Evolutionary conservation across 495 filamentous ascomycete genomes (phyloP).

Genomic region (Cryomyces antarcticus): DNA sequence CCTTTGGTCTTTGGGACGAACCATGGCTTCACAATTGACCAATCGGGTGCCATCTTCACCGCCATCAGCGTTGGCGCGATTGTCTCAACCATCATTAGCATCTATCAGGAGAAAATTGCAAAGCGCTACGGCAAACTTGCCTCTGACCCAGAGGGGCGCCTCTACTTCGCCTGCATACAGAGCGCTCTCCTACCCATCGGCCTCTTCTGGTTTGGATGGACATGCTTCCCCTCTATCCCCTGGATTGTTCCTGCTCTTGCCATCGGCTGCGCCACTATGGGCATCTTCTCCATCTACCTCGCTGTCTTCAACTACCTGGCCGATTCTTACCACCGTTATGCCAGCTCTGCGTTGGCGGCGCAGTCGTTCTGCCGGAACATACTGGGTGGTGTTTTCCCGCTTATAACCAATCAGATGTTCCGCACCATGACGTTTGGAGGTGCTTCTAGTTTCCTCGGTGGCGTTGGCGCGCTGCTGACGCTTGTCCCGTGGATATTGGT

Average conservation of each 20-base stretch:
- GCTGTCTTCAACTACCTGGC: conserved; percentile 88
- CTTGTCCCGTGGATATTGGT: conserved; percentile 74
- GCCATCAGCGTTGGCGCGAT: conserved; percentile 49
- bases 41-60: conserved; percentile 53
- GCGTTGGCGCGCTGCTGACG: conserved; percentile 47
- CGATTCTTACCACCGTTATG: conserved; percentile 73
- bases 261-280: conserved; percentile 58
- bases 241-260: conserved; percentile 64
- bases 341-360: conserved; percentile 70
- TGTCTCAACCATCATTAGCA: conserved; percentile 49
- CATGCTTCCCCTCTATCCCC: conserved; percentile 40
- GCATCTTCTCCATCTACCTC: conserved; percentile 75
- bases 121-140: conserved; percentile 10
- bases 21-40: conserved; percentile 46
- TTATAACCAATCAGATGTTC: conserved; percentile 56
- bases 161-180: conserved; percentile 69
- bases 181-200: conserved; percentile 50
- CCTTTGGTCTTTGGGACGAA: conserved; percentile 56
- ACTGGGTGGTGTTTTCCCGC: conserved; percentile 62
- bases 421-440: conserved; percentile 45
- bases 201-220: conserved; percentile 70
- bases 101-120: conserved; percentile 46
- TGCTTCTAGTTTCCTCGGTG: conserved; percentile 61
- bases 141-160: conserved; percentile 50
- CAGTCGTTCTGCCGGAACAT: conserved; percentile 75